Base-by-base conservation (phyloP, 2,329 filamentous ascomycete genomes). In the Ceratocystis smalleyi region DNA sequence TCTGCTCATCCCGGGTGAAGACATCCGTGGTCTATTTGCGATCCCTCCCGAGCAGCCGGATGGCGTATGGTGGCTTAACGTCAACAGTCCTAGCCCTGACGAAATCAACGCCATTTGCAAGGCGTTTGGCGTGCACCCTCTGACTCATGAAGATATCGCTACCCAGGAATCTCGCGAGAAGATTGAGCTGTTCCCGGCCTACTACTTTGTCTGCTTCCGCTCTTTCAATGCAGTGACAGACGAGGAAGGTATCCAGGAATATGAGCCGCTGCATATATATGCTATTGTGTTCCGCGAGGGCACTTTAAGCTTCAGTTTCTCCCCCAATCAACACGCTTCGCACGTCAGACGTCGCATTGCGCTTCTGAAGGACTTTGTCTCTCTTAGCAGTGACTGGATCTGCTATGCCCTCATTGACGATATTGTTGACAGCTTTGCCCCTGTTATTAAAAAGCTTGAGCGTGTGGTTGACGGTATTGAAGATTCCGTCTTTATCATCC, bases 391-490 rank as follows among this genome's bases (percentile, higher is more conserved):
- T 69, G 94, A 99, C 75, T 99, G 95, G 92, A 95, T 97, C 70
- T 99, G 94, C 78, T 99, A 99, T 73, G 94, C 94, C 54, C 81
- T 99, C 71, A 97, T 99, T 72, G 94, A 99, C 74, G 90, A 99
- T 72, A 99, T 99, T 71, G 94, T 97, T 67, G 94, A 99, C 76
- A 89, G 85, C 24, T 99, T 97, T 71, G 91, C 88, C 0, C 92
- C 92, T 15, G 85, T 91, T 35, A 95, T 99, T 68, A 85, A 84
- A 65, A 86, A 89, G 64, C 87, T 96, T 62, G 94, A 99, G 75
- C 75, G 84, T 19, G 89, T 96, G 70, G 91, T 92, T 0, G 94
- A 99, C 73, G 83, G 83, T 10, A 96, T 99, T 67, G 94, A 99
- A 73, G 94, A 99, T 69, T 87, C 91, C 65, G 91, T 99, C 61